These are phyloP conservation scores for Hyphochytrium catenoides DNA, from an alignment of 352 stramenopile species.

Conservation along the genomic window DNA sequence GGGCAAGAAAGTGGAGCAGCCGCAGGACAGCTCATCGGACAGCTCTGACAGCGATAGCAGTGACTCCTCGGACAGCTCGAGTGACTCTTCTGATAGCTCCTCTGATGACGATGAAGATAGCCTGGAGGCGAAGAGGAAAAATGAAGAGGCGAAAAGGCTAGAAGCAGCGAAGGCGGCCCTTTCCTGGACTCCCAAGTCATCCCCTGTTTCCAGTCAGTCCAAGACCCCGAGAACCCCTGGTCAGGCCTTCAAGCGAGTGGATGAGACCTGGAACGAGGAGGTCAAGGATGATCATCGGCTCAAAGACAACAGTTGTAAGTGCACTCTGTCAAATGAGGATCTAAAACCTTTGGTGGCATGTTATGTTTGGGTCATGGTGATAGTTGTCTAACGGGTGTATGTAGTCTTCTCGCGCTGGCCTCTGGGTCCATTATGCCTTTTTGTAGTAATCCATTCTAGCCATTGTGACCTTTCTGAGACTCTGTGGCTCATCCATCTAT, in stretches of 20 bases:
- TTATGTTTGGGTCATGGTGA: not conserved
- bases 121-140: slow-evolving; percentile 30
- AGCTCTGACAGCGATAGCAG: slow-evolving; percentile 15
- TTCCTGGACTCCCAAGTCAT: slow-evolving; percentile 60
- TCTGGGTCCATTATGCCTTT: no score
- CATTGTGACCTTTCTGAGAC: no score
- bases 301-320: slow-evolving; percentile 87
- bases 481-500: not conserved
- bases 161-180: slow-evolving; percentile 61
- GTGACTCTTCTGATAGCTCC: slow-evolving; percentile 23
- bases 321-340: not conserved
- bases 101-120: slow-evolving; percentile 20
- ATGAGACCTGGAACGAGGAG: slow-evolving; percentile 79
- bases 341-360: not conserved
- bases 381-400: not conserved
- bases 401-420: no score
- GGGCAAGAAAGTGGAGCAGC: slow-evolving; percentile 9
- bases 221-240: slow-evolving; percentile 42
- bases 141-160: slow-evolving; percentile 30
- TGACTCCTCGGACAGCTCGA: slow-evolving; percentile 22
- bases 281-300: slow-evolving; percentile 74
- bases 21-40: not conserved
- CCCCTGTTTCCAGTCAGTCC: slow-evolving; percentile 14
- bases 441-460: no score
- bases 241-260: slow-evolving; percentile 91